A percentile compares a stretch with the other conserved stretches of the same genome.
phyloP scores from a whole-genome alignment of 768 basidiomycete genomes.

The Paxillus ammoniavirescens region DNA sequence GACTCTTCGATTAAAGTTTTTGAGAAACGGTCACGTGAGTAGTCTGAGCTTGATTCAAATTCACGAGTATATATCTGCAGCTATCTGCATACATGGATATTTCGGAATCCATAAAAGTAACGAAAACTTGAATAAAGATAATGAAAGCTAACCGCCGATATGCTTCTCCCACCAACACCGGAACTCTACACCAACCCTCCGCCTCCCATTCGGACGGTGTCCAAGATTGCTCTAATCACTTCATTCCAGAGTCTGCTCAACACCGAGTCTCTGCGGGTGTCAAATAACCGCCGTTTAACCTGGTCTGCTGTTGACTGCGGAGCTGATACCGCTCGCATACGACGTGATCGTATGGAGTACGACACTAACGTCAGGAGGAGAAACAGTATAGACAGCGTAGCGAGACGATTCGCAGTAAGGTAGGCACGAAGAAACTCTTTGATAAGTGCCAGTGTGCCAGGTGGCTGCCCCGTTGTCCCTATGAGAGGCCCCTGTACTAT shows the following conservation, averaged over 20 bases:
- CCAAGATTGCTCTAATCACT: slow-evolving; percentile 50
- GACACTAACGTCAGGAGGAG: slow-evolving; percentile 43
- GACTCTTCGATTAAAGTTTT: slow-evolving; percentile 5
- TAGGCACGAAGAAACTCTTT: slow-evolving; percentile 49
- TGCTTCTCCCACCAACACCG: neutral
- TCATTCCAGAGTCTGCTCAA: slow-evolving; percentile 50
- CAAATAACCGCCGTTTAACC: slow-evolving; percentile 54
- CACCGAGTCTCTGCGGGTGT: slow-evolving; percentile 36
- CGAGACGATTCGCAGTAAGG: slow-evolving; percentile 44
- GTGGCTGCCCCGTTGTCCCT: slow-evolving; percentile 17
- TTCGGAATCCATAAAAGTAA: neutral
- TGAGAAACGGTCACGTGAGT: slow-evolving; percentile 16
- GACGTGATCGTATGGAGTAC: slow-evolving; percentile 51
- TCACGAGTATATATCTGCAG: neutral
- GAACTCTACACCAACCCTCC: slow-evolving; percentile 62
- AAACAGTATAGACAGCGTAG: slow-evolving; percentile 43
- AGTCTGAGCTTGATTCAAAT: no score
- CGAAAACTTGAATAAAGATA: slow-evolving; percentile 18
- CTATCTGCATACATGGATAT: neutral
- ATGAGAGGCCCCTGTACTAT: slow-evolving; percentile 4
- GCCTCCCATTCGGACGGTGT: slow-evolving; percentile 76
- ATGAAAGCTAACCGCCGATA: neutral
- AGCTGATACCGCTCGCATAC: slow-evolving; percentile 29
- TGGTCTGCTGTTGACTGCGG: slow-evolving; percentile 49
- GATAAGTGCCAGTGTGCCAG: slow-evolving; percentile 39